Percentiles rank a stretch among this genome's conserved stretches.
These are phyloP conservation scores for Aphanomyces stellatus DNA, from an alignment of 352 stramenopile species.

Conservation along the genomic window DNA sequence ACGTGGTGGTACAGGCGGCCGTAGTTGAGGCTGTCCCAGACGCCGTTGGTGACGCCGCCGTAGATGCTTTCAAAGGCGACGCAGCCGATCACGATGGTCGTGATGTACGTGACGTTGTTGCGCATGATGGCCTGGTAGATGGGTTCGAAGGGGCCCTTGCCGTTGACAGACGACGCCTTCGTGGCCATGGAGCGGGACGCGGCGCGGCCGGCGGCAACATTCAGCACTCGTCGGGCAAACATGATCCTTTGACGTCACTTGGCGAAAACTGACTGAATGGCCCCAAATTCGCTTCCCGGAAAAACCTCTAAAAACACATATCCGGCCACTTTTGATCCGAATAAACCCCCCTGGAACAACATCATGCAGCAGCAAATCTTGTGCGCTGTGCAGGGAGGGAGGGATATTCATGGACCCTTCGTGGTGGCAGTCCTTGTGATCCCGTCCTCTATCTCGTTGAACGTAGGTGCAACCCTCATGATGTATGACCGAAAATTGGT, in stretches of 20 bases:
- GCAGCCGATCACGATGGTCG: conserved; percentile 56
- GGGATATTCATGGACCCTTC: too few relatives aligned
- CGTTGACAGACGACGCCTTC: conserved; percentile 72
- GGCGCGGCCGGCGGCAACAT: conserved; percentile 1
- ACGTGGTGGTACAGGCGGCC: conserved; percentile 84
- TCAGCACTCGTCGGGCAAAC: conserved; percentile 13
- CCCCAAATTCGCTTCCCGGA: background rate
- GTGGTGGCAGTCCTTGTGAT: too few relatives aligned
- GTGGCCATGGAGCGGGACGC: conserved; percentile 23
- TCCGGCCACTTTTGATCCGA: too few relatives aligned
- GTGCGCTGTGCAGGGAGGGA: too few relatives aligned
- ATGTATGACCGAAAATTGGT: too few relatives aligned
- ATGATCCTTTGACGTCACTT: conserved; percentile 5
- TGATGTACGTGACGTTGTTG: conserved; percentile 73
- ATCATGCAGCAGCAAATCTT: too few relatives aligned
- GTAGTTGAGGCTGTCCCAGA: conserved; percentile 79
- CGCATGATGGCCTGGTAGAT: conserved; percentile 78
- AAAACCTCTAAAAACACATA: background rate
- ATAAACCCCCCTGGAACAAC: too few relatives aligned
- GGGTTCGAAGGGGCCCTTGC: conserved; percentile 48
- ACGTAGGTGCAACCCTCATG: too few relatives aligned
- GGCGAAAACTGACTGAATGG: conserved; percentile 8
- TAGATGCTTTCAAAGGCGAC: conserved; percentile 68
- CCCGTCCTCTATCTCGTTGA: too few relatives aligned
- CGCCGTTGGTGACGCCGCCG: conserved; percentile 53